Conservation (phyloP, 139 green algal species). For the Diplosphaera chodatii region DNA sequence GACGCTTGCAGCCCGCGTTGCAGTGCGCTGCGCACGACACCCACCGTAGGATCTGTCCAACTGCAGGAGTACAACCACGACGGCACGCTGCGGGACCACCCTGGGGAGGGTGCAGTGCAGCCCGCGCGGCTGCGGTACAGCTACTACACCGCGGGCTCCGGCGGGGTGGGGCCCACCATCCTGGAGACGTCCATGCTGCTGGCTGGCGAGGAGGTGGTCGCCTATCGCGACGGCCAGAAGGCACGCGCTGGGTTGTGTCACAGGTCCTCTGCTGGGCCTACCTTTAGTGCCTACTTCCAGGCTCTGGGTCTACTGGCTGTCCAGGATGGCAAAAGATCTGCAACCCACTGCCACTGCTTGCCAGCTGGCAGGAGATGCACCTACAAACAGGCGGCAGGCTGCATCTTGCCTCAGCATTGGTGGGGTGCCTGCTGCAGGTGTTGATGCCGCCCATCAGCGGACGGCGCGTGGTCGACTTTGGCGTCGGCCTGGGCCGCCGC, state of each 20-base stretch:
- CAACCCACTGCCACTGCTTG: too few species aligned
- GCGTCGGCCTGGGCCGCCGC: constrained; percentile 49
- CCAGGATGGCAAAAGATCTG: too few species aligned
- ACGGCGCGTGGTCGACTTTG: constrained; percentile 85
- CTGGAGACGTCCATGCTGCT: constrained; percentile 87
- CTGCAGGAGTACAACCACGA: constrained; percentile 23
- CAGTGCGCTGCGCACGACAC: too few species aligned
- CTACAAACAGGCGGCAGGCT: too few species aligned
- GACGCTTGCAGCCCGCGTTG: too few species aligned
- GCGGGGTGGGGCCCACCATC: constrained; percentile 89
- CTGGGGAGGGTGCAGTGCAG: constrained; percentile 22
- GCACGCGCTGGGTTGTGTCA: background rate
- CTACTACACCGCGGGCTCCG: constrained; percentile 84
- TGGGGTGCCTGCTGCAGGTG: background rate
- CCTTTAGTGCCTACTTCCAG: too few species aligned
- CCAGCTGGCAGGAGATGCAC: too few species aligned
- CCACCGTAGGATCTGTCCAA: constrained; percentile 26
- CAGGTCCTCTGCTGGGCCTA: too few species aligned
- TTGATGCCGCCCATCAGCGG: constrained; percentile 22
- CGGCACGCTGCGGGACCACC: background rate
- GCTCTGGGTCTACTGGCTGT: too few species aligned
- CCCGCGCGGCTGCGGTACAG: constrained; percentile 72
- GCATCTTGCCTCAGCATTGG: background rate
- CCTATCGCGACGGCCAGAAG: constrained; percentile 25
- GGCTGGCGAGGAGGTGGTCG: constrained; percentile 40